A percentile compares a stretch with the other conserved stretches of the same genome.
These are phyloP conservation scores for Candida wancherniae DNA, from an alignment of 805 yeast species.

Conservation along the genomic window DNA sequence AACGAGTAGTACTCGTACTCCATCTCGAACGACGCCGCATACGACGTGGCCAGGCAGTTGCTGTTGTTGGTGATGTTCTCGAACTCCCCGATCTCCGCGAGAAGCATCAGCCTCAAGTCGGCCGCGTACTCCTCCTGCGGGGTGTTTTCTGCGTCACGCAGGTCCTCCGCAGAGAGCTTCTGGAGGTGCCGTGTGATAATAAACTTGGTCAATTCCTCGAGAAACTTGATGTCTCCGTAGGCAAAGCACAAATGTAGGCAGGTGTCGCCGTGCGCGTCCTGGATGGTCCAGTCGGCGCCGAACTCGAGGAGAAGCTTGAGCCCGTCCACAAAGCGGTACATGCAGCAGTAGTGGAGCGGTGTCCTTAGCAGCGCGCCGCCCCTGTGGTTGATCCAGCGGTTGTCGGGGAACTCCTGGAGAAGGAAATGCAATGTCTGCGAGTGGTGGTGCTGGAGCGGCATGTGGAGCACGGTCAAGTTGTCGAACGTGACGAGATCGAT, in stretches of 20 bases:
- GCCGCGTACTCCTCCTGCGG: not conserved
- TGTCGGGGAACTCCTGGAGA: slow-evolving; percentile 44
- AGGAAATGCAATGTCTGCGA: slow-evolving; percentile 70
- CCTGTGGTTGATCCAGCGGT: slow-evolving; percentile 51
- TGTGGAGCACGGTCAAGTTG: slow-evolving; percentile 63
- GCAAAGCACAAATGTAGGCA: slow-evolving; percentile 47
- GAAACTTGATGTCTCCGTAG: slow-evolving; percentile 55
- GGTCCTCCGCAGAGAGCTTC: not conserved
- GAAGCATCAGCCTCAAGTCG: slow-evolving; percentile 21
- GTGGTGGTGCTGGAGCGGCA: slow-evolving; percentile 55
- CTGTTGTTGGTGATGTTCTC: slow-evolving; percentile 40
- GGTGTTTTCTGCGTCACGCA: not conserved
- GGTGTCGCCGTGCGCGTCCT: slow-evolving; percentile 33
- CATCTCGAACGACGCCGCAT: slow-evolving; percentile 28
- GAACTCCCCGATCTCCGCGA: slow-evolving; percentile 20
- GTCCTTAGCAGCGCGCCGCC: slow-evolving; percentile 45
- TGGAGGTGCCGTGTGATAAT: slow-evolving; percentile 1
- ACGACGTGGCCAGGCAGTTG: slow-evolving; percentile 48
- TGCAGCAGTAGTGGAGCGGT: slow-evolving; percentile 66
- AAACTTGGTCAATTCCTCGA: slow-evolving; percentile 21
- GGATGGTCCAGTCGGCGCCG: slow-evolving; percentile 49
- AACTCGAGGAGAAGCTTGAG: slow-evolving; percentile 60
- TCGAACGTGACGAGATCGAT: slow-evolving; percentile 45
- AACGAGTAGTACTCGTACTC: slow-evolving; percentile 19
- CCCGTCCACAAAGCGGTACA: slow-evolving; percentile 57